Conservation (phyloP, 805 yeast genomes). For the Nakazawaea sp. region DNA sequence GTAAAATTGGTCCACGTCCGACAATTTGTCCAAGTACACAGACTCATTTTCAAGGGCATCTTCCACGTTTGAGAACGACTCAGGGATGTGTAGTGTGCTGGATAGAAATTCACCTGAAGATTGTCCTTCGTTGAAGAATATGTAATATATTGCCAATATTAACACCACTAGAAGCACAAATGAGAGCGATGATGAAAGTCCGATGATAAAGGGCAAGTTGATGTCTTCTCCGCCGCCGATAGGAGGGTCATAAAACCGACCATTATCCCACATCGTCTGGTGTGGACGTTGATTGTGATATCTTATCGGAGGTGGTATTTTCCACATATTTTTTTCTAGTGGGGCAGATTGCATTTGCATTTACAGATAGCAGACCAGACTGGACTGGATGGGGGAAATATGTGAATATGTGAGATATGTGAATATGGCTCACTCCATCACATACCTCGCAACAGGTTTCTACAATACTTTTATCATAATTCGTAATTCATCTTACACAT, state of each 20-base stretch:
- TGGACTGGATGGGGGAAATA: background rate
- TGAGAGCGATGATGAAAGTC: conserved; percentile 20
- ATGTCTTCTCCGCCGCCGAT: conserved; percentile 10
- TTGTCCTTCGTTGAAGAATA: conserved; percentile 18
- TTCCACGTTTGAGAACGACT: conserved; percentile 15
- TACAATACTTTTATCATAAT: no score
- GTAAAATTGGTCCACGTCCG: conserved; percentile 16
- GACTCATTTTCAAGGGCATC: conserved; percentile 15
- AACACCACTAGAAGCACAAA: conserved; percentile 18
- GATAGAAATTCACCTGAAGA: background rate
- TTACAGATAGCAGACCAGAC: no score
- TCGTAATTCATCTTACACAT: no score
- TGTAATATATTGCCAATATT: conserved; percentile 18
- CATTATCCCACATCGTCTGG: background rate
- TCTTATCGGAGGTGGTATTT: no score
- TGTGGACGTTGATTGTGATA: no score
- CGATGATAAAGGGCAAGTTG: conserved; percentile 13
- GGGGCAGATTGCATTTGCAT: no score
- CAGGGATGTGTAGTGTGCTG: conserved; percentile 18
- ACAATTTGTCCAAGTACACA: conserved; percentile 15
- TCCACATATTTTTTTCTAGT: no score
- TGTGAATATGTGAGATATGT: background rate
- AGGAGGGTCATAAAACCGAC: conserved; percentile 6
- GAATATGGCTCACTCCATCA: no score
- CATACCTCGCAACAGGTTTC: no score